A percentile compares a stretch with the other conserved stretches of the same genome.
These are phyloP conservation scores for Solanum chilense DNA, from an alignment of 257 asterid genomes.

Conservation along the genomic window DNA sequence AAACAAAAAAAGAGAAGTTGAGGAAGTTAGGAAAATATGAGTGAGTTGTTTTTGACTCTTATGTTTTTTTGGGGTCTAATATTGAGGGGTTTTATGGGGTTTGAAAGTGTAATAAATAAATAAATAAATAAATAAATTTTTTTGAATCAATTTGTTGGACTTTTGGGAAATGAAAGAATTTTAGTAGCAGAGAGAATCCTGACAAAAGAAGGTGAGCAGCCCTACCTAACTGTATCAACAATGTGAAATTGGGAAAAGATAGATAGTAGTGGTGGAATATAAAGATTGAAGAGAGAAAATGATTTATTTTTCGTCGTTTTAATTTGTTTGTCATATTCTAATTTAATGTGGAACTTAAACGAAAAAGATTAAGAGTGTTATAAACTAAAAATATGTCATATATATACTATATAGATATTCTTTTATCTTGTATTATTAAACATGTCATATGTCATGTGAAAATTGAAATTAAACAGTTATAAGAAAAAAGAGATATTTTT, in stretches of 20 bases:
- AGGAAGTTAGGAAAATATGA: neutral
- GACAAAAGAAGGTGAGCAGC: constrained; percentile 64
- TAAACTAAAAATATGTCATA: too few relatives aligned
- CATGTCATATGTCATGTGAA: too few relatives aligned
- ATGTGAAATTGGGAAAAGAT: neutral
- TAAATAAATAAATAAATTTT: too few relatives aligned
- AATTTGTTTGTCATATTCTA: neutral
- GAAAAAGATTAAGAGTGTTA: too few relatives aligned
- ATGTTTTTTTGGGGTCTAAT: neutral
- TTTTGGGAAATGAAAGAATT: constrained; percentile 3
- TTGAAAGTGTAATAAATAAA: neutral
- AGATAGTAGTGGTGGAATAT: neutral
- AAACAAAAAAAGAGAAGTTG: neutral
- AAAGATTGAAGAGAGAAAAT: constrained; percentile 10
- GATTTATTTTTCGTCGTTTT: neutral
- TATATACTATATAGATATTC: too few relatives aligned
- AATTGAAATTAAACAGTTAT: too few relatives aligned
- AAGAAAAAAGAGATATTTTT: neutral
- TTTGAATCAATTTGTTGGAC: neutral
- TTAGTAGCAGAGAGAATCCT: constrained; percentile 1
- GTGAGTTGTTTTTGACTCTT: neutral
- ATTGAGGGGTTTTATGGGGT: constrained; percentile 3
- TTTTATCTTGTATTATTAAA: too few relatives aligned
- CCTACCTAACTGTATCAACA: constrained; percentile 41
- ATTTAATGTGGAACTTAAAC: accelerated